Conservation (phyloP, 345 rosid genomes). For the Moricandia arvensis region DNA sequence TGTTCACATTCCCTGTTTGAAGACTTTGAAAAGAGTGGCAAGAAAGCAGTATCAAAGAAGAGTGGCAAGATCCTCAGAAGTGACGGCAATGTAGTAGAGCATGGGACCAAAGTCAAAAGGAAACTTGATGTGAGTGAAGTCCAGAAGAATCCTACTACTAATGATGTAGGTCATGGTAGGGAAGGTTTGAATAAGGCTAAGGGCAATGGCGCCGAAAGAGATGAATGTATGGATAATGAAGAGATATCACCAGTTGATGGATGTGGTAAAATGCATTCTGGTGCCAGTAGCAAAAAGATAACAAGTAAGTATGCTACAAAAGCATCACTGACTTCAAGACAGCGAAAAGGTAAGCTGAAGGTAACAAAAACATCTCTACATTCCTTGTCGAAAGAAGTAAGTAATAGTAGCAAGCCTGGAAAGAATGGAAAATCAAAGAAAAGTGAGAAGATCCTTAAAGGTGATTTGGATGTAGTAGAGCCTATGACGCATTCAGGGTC, state of each 20-base stretch:
- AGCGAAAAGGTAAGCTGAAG: constrained; percentile 1
- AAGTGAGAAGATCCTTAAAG: not conserved
- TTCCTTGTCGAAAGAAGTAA: not conserved
- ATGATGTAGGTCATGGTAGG: not conserved
- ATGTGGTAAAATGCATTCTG: constrained; percentile 17
- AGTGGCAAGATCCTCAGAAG: not conserved
- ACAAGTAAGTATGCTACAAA: not conserved
- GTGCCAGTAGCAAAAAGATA: not conserved
- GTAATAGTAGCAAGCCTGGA: constrained; percentile 4
- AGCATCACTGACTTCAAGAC: constrained; percentile 15
- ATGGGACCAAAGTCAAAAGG: not conserved
- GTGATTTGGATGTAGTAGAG: not conserved
- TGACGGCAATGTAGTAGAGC: not conserved
- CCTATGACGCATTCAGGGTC: not conserved
- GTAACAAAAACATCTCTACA: constrained; percentile 3
- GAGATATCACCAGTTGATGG: constrained; percentile 12
- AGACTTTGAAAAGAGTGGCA: constrained; percentile 8
- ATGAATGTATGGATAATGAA: constrained; percentile 14
- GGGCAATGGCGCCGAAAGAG: not conserved
- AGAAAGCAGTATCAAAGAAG: not conserved
- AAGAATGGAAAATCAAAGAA: constrained; percentile 9
- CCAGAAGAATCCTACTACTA: not conserved
- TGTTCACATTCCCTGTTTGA: not conserved
- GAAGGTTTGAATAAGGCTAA: constrained; percentile 3
- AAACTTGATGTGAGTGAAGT: not conserved